Percentiles rank a stretch among this genome's conserved stretches.
Evolutionary conservation across 192 early-diverging fungal species (phyloP).

Genomic region (Coemansia sp.): DNA sequence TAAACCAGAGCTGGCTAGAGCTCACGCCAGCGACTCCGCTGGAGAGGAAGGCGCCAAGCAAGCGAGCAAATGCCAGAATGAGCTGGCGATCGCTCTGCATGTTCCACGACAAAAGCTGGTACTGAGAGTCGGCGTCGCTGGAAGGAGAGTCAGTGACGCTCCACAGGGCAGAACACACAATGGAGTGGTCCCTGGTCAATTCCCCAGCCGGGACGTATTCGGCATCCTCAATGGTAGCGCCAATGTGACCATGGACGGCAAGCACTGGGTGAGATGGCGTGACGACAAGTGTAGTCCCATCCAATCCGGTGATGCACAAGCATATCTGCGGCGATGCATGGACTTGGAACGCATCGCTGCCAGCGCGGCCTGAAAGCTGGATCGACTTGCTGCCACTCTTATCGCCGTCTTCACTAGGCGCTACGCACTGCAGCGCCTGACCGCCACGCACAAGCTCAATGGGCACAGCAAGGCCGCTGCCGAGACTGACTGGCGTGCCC

Average conservation of each 20-base stretch:
- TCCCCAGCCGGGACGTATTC: conserved; percentile 40
- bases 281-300: conserved; percentile 43
- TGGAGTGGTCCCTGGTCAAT: conserved; percentile 28
- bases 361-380: conserved; percentile 24
- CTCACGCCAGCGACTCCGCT: background rate
- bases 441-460: conserved; percentile 44
- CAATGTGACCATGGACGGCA: conserved; percentile 15
- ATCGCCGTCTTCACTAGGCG: background rate
- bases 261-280: conserved; percentile 56
- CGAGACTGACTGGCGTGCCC: conserved; percentile 53
- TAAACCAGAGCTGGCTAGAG: conserved; percentile 6
- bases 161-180: conserved; percentile 48
- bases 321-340: conserved; percentile 38
- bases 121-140: conserved; percentile 10
- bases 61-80: conserved; percentile 48
- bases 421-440: conserved; percentile 35
- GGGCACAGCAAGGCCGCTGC: conserved; percentile 42
- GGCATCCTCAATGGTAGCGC: conserved; percentile 26
- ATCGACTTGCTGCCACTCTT: background rate
- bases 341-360: conserved; percentile 46
- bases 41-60: conserved; percentile 37
- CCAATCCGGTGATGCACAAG: conserved; percentile 35
- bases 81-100: conserved; percentile 22
- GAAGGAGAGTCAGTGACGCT: conserved; percentile 26
- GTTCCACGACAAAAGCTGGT: conserved; percentile 14